Evolutionary conservation across 805 yeast species (phyloP).

Genomic region (Cyberlindnera nakhonratchasimensis): DNA sequence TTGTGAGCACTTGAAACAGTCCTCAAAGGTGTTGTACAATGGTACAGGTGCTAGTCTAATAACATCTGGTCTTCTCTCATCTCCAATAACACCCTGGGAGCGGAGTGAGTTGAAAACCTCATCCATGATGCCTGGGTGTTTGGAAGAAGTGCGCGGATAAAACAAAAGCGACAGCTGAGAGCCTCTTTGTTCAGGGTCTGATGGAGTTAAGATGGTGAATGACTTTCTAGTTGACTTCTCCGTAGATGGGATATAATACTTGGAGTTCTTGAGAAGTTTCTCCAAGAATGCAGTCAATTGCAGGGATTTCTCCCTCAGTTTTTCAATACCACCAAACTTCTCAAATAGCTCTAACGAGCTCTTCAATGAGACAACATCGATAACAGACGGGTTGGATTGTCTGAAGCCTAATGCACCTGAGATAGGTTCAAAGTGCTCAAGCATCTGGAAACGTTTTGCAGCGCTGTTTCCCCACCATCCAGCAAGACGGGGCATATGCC

Average conservation of each 20-base stretch:
- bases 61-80: constrained; percentile 89
- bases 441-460: constrained; percentile 70
- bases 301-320: constrained; percentile 53
- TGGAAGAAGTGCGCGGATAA: constrained; percentile 41
- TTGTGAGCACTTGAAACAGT: constrained; percentile 27
- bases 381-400: constrained; percentile 86
- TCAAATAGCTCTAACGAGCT: constrained; percentile 59
- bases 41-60: constrained; percentile 86
- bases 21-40: constrained; percentile 71
- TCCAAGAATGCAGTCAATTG: constrained; percentile 57
- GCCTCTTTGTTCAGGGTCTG: constrained; percentile 56
- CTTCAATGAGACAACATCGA: constrained; percentile 73
- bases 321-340: constrained; percentile 58
- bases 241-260: constrained; percentile 35
- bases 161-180: constrained; percentile 80
- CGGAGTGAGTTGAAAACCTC: constrained; percentile 47
- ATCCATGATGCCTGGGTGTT: constrained; percentile 54
- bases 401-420: constrained; percentile 84
- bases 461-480: constrained; percentile 98
- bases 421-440: constrained; percentile 73
- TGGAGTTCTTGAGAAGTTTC: constrained; percentile 41
- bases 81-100: constrained; percentile 66
- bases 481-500: constrained; percentile 65
- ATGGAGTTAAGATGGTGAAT: constrained; percentile 75
- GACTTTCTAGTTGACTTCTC: constrained; percentile 14